Percentiles rank a stretch among this genome's conserved stretches.
phyloP scores from a whole-genome alignment of 139 green algal genomes.

The Chlorella vulgaris region DNA sequence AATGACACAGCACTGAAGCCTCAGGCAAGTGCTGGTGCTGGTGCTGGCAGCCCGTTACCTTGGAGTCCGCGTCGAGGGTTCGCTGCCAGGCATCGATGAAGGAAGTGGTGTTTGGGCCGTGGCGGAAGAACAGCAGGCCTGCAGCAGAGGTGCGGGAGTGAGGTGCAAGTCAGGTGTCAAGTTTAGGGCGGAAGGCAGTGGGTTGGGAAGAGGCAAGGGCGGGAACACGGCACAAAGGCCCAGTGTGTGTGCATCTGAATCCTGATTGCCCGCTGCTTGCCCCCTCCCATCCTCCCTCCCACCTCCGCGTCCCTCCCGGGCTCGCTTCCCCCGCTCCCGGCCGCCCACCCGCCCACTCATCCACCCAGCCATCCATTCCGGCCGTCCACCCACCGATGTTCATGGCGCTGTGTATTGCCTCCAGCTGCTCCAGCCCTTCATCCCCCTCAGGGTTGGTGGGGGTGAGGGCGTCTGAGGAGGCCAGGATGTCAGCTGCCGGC shows the following conservation, averaged over 20 bases:
- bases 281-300: too few species aligned
- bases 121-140: conserved; percentile 72
- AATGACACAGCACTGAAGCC: too few species aligned
- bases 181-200: too few species aligned
- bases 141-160: not conserved
- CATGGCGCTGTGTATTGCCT: conserved; percentile 54
- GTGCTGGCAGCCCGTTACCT: conserved; percentile 39
- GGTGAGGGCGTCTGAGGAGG: conserved; percentile 82
- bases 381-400: conserved; percentile 18
- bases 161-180: too few species aligned
- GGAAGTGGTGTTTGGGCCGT: conserved; percentile 37
- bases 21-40: not conserved
- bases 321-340: too few species aligned
- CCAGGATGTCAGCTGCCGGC: conserved; percentile 85
- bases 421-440: conserved; percentile 74
- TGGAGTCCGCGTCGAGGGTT: conserved; percentile 71
- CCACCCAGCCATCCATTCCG: not conserved
- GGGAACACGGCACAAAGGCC: too few species aligned
- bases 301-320: too few species aligned
- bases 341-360: too few species aligned
- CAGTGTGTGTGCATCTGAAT: too few species aligned
- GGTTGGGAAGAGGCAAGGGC: too few species aligned
- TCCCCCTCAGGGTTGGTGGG: conserved; percentile 27
- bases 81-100: conserved; percentile 70
- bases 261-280: too few species aligned